Conservation (phyloP, 495 filamentous ascomycete species). For the Podospora didyma region DNA sequence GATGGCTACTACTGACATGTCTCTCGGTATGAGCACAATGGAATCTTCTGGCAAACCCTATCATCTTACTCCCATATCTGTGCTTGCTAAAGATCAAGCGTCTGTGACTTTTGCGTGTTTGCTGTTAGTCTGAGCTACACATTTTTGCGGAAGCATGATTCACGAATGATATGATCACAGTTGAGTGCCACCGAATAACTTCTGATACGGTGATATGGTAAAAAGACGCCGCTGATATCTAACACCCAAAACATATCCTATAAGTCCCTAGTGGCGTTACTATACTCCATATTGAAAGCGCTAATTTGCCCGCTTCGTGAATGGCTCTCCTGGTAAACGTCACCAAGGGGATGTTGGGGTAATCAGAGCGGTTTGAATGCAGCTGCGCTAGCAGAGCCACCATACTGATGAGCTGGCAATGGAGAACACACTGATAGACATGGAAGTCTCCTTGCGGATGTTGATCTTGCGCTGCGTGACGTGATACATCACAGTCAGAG, state of each 20-base stretch:
- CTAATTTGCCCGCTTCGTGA: constrained; percentile 25
- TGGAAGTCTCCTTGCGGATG: constrained; percentile 75
- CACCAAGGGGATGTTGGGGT: constrained; percentile 59
- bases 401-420: constrained; percentile 72
- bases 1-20: constrained; percentile 18
- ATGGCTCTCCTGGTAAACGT: constrained; percentile 47
- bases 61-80: neutral
- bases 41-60: constrained; percentile 7
- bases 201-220: too few species aligned
- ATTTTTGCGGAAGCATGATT: too few species aligned
- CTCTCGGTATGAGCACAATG: constrained; percentile 23
- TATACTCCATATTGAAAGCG: constrained; percentile 26
- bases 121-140: too few species aligned
- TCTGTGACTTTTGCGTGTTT: too few species aligned
- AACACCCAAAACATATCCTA: neutral
- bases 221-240: too few species aligned
- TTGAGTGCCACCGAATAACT: too few species aligned
- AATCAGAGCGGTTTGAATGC: constrained; percentile 61
- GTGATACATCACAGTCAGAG: constrained; percentile 75
- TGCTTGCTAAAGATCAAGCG: neutral
- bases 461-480: constrained; percentile 75
- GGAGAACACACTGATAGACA: constrained; percentile 72
- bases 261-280: constrained; percentile 21
- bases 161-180: too few species aligned
- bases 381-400: constrained; percentile 64